Evolutionary conservation across 2,329 filamentous ascomycete species (phyloP), one percentile per base, ranked within the genome.

Genomic region (Fusarium equiseti): DNA sequence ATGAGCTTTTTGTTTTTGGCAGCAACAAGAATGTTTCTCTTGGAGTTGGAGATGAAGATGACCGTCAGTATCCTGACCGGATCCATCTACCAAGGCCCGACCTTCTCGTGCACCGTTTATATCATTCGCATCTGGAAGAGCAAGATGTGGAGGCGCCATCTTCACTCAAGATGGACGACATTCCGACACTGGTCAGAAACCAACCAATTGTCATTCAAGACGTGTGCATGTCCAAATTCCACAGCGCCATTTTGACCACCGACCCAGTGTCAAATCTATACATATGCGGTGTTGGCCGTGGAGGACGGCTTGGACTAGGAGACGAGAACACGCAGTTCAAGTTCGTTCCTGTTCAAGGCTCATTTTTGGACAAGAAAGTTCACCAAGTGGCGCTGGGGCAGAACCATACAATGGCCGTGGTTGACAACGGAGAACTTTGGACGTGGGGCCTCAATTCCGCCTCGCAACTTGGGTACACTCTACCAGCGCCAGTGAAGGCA

Each of bases 11-110:
- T 76, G 91, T 94, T 2, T 98, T 98, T 80, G 96, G 96, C 52
- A 98, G 95, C 81, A 99, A 98, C 81, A 97, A 96, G 77, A 99
- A 99, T 73, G 82, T 97, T 12, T 96, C 93, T 0, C 87, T 99
- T 24, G 96, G 96, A 2, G 91, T 98, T 65, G 95, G 95, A n/a
- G 95, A 99, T 77, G 92, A 97, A 75, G 94, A 98, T 78, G 95
- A 99, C 77, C 90, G 96, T 5, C 95, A 98, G 70, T 97, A 92
- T 75, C 96, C 96, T 0, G 96, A 98, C 78, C 91, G 94, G 12
- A 89, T 98, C 13, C 83, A 86, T 32, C 80, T 98, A 35, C 88
- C 89, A 59, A 89, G 95, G 18, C 94, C 96, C 0, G 90, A 93
- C 26, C 89, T 93, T 76, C 84, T 98, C 3, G 79, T 97, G 16